Evolutionary conservation across 345 rosid species (phyloP), one percentile per base, ranked within the genome.

Genomic region (Anacardium occidentale): DNA sequence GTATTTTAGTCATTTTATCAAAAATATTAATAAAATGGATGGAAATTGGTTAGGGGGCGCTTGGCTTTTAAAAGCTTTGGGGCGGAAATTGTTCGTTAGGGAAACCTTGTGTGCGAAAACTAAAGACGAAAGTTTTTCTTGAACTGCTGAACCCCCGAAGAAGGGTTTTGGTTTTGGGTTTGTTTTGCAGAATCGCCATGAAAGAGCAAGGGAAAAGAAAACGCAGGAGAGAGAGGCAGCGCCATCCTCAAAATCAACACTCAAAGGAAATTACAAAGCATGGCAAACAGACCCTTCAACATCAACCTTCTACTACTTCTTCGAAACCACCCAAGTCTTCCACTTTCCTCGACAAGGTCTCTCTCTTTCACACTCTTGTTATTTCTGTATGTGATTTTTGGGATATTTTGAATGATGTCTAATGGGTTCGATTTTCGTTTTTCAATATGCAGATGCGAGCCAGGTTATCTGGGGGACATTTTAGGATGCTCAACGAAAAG

Each of bases 401-500:
- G 8, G 12, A 50, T 45, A 37, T 50, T 42, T 74, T 70, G 62
- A 59, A 48, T 73, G 62, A 21, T 50, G 18, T 4, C 0, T 13
- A 15, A 13, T 50, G 15, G n/a, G 15, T 50, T 50, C 15, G n/a
- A 3, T 48, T 3, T 25, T 62, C 66, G 44, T 44, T 2, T 53
- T 47, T 58, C 68, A 58, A 45, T 57, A 2, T 64, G 80, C 92
- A 94, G 97, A 90, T 92, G 88, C 83, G 83, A 76, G 95, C 91
- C 4, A 85, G 81, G 76, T 77, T 90, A 50, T 85, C 92, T 0
- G 98, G 96, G 15, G 98, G 97, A 0, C 94, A 94, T 76, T 94
- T 94, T 70, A 84, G 98, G 82, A 90, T 90, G 97, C 79, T 94
- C 57, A 94, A 92, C 70, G 98, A 92, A 81, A 94, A 90, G 80